Percentiles rank a stretch among this genome's conserved stretches.
phyloP scores from a whole-genome alignment of 352 stramenopile species.

The Globisporangium emineosum region DNA sequence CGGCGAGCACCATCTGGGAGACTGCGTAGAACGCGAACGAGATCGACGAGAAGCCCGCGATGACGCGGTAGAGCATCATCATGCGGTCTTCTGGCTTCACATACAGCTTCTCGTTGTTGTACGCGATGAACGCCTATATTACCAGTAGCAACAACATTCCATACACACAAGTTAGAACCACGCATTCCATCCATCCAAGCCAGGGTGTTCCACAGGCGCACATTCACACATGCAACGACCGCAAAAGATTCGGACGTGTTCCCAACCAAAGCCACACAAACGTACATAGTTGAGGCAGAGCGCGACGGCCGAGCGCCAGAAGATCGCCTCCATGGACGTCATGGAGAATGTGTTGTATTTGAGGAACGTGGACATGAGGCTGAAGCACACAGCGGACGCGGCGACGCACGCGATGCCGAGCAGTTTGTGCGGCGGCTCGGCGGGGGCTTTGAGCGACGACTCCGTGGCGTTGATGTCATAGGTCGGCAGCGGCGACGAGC shows the following conservation, averaged over 20 bases:
- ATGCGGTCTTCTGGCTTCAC: slow-evolving; percentile 40
- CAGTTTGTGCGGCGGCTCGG: slow-evolving; percentile 37
- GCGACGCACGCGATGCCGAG: slow-evolving; percentile 66
- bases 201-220: too few relatives aligned
- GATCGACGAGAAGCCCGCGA: slow-evolving; percentile 63
- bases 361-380: slow-evolving; percentile 76
- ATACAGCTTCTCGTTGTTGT: slow-evolving; percentile 41
- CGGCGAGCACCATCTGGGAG: slow-evolving; percentile 78
- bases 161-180: not conserved
- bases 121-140: slow-evolving; percentile 19
- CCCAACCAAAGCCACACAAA: not conserved
- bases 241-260: too few relatives aligned
- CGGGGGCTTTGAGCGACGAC: slow-evolving; percentile 1
- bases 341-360: slow-evolving; percentile 78
- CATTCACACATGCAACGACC: not conserved
- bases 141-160: slow-evolving; percentile 29
- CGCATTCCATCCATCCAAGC: not conserved
- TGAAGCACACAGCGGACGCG: slow-evolving; percentile 76
- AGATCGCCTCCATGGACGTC: slow-evolving; percentile 79
- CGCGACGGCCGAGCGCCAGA: slow-evolving; percentile 71
- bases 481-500: slow-evolving; percentile 4
- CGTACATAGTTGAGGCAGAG: slow-evolving; percentile 64
- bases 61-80: slow-evolving; percentile 56
- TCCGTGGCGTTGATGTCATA: not conserved
- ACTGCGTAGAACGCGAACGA: slow-evolving; percentile 75